These are phyloP conservation scores for Ascochyta viciae-villosae DNA, from an alignment of 2,329 filamentous ascomycete species.

Conservation along the genomic window DNA sequence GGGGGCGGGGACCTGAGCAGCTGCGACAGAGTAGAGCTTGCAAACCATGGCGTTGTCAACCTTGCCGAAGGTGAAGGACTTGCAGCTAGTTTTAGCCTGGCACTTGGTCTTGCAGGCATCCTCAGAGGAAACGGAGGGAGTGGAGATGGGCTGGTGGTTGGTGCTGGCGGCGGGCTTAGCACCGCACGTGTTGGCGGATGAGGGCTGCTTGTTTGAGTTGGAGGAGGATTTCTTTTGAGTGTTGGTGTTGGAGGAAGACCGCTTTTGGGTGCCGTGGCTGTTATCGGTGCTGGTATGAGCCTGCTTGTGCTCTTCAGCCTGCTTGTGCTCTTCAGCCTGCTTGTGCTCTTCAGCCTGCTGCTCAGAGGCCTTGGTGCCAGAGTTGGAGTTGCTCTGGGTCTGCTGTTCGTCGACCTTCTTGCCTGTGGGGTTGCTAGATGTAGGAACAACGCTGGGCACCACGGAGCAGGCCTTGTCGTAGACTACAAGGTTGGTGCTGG, in stretches of 20 bases:
- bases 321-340: neutral
- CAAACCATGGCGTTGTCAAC: slow-evolving; percentile 10
- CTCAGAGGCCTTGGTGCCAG: neutral
- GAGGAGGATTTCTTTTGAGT: slow-evolving; percentile 9
- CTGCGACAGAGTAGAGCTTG: slow-evolving; percentile 17
- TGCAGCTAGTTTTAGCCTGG: slow-evolving; percentile 17
- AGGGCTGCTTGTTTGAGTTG: neutral
- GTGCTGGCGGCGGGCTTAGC: slow-evolving; percentile 11
- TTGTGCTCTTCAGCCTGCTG: neutral
- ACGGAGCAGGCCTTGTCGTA: slow-evolving; percentile 24
- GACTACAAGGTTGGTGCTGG: slow-evolving; percentile 19
- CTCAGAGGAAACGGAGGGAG: slow-evolving; percentile 14
- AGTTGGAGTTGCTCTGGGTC: neutral
- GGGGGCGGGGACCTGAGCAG: slow-evolving; percentile 17
- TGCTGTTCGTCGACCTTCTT: slow-evolving; percentile 7
- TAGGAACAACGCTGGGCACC: slow-evolving; percentile 20
- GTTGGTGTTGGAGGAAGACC: neutral
- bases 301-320: neutral
- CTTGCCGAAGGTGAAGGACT: slow-evolving; percentile 20
- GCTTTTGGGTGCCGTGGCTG: neutral
- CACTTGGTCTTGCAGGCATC: slow-evolving; percentile 20
- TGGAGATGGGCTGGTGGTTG: slow-evolving; percentile 15
- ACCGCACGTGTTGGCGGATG: slow-evolving; percentile 11
- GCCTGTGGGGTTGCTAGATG: slow-evolving; percentile 24
- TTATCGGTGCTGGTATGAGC: neutral